Evolutionary conservation across 2,329 filamentous ascomycete genomes (phyloP), one percentile per base, ranked within the genome.

Genomic region (Arachnomyces sp.): DNA sequence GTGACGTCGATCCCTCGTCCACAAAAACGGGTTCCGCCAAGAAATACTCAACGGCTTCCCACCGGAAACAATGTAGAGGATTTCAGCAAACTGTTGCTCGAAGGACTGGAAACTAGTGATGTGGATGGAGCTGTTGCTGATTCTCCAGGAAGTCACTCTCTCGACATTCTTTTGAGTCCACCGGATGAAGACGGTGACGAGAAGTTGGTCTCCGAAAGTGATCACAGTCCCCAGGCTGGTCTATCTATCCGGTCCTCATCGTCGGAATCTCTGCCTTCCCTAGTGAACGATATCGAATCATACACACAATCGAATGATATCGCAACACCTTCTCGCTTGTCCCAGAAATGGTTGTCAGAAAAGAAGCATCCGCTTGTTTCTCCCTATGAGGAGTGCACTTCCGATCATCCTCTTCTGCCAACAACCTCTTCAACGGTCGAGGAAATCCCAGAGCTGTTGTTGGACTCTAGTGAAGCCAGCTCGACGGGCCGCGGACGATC

Each of bases 1-100:
- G 69, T 77, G 34, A 81, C 77, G 2, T 62, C 73, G 2, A 80
- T 81, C 36, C 77, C 76, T 3, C 68, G 69, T 14, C 72, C 71
- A 43, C 59, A 60, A 32, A 59, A 60, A 34, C 62, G 60, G 3
- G 57, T 60, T 45, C 61, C 61, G 7, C 59, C 60, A 45, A 60
- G 59, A 41, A 52, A 60, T 42, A 52, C 66, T 48, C 55, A 65
- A 45, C 58, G 60, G 52, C 41, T 65, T 39, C 56, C 63, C 31
- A 53, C 66, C 55, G 54, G 62, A 47, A 55, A 69, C 55, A 51
- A 65, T 58, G 61, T 62, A 18, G 61, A 65, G 38, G 61, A 68
- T 38, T 78, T 77, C 37, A 78, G 75, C 52, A 73, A 74, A 44
- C 67, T 78, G 52, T 54, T 80, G 52, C 69, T 75, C 48, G 71